Evolutionary conservation across 192 early-diverging fungal genomes (phyloP).

Genomic region (Helicostylum pulchrum): DNA sequence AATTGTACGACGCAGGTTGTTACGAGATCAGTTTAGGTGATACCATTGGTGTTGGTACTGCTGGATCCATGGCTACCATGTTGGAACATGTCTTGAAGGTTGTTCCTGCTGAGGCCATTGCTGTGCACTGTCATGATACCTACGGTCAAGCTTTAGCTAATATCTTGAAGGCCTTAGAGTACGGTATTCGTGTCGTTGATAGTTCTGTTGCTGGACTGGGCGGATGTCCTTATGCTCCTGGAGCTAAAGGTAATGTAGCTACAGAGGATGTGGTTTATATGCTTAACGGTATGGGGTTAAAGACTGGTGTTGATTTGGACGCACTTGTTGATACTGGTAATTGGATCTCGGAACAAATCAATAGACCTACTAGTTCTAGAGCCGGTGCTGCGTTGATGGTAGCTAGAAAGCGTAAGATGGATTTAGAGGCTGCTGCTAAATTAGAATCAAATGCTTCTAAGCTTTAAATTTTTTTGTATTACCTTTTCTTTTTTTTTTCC

Average conservation of each 20-base stretch:
- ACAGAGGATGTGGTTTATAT: constrained; percentile 96
- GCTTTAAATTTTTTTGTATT: too few species aligned
- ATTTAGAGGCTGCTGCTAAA: not conserved
- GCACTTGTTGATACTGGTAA: constrained; percentile 75
- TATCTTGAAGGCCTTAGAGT: constrained; percentile 75
- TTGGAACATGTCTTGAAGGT: constrained; percentile 64
- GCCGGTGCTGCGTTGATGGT: constrained; percentile 46
- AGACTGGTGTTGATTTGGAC: constrained; percentile 76
- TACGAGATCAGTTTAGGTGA: constrained; percentile 96
- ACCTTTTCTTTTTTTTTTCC: too few species aligned
- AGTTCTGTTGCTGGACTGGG: constrained; percentile 90
- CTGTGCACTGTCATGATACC: constrained; percentile 96
- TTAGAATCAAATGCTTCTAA: too few species aligned
- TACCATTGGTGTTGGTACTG: constrained; percentile 91
- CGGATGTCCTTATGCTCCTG: constrained; percentile 95
- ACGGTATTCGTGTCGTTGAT: constrained; percentile 91
- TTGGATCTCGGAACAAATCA: constrained; percentile 83
- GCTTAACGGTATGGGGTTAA: constrained; percentile 79
- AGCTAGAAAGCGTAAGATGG: constrained; percentile 14
- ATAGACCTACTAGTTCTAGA: constrained; percentile 61
- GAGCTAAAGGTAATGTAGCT: constrained; percentile 95
- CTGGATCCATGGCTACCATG: constrained; percentile 63
- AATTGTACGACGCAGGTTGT: constrained; percentile 85
- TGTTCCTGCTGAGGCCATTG: constrained; percentile 74
- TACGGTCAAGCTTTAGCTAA: constrained; percentile 96